A percentile compares a stretch with the other conserved stretches of the same genome.
Conservation (phyloP, 2,329 filamentous ascomycete genomes). For the Calonectria naviculata region DNA sequence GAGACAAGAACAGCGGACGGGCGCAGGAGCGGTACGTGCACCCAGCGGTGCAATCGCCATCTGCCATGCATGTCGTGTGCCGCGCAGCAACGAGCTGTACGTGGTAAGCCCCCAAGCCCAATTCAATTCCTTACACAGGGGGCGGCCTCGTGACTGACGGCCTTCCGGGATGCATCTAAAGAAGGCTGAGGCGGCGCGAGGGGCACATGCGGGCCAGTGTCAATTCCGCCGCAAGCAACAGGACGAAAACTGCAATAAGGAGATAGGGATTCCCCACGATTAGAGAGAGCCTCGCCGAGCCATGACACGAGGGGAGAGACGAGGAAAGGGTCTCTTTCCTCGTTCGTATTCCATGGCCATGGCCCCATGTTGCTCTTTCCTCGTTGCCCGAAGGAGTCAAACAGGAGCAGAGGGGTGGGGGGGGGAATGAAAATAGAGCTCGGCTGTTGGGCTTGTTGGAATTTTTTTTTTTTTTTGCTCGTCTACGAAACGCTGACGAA, state of each 20-base stretch:
- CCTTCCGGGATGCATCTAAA: neutral
- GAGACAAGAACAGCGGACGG: slow-evolving; percentile 1
- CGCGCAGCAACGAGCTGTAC: slow-evolving; percentile 6
- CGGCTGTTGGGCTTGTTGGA: neutral
- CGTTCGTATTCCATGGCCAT: neutral
- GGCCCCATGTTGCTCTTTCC: neutral
- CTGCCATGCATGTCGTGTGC: slow-evolving; percentile 9
- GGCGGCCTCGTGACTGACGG: slow-evolving; percentile 23
- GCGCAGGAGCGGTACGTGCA: slow-evolving; percentile 12
- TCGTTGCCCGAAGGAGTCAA: neutral
- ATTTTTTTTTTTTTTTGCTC: neutral
- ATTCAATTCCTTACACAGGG: slow-evolving; percentile 6
- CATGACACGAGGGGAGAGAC: neutral
- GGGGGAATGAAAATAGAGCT: neutral
- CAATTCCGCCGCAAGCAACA: neutral
- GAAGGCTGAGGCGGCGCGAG: neutral
- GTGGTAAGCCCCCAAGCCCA: neutral
- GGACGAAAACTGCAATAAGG: slow-evolving; percentile 1
- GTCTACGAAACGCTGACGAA: neutral
- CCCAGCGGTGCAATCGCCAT: slow-evolving; percentile 9
- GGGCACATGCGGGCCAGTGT: neutral
- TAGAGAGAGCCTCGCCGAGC: neutral
- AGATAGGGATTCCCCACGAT: neutral
- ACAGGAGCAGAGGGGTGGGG: neutral
- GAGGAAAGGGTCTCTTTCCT: slow-evolving; percentile 2